phyloP scores from a whole-genome alignment of 805 yeast species.

The Citeromyces nyonsensis region DNA sequence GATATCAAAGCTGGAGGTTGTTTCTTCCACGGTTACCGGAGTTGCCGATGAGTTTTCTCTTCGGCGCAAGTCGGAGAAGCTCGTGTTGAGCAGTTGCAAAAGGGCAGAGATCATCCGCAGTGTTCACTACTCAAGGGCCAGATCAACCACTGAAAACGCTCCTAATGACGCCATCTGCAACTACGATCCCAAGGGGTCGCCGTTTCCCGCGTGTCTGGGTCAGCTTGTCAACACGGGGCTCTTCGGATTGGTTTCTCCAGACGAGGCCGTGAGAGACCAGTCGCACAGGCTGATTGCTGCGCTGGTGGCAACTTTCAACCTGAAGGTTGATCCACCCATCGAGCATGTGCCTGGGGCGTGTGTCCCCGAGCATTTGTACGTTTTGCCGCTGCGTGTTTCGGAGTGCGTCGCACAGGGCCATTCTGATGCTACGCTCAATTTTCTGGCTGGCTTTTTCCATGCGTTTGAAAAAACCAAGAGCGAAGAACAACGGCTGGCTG shows the following conservation, averaged over 20 bases:
- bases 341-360: constrained; percentile 41
- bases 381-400: constrained; percentile 43
- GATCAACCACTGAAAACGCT: no score
- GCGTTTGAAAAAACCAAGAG: constrained; percentile 26
- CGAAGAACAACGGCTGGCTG: constrained; percentile 3
- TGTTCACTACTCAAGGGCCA: constrained; percentile 40
- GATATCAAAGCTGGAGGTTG: constrained; percentile 23
- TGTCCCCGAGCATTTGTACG: constrained; percentile 53
- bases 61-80: constrained; percentile 5
- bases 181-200: no score
- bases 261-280: constrained; percentile 42
- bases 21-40: constrained; percentile 24
- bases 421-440: constrained; percentile 47
- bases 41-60: constrained; percentile 35
- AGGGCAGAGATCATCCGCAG: constrained; percentile 55
- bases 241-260: constrained; percentile 49
- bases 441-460: constrained; percentile 30
- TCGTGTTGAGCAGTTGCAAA: constrained; percentile 31
- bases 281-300: constrained; percentile 51
- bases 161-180: no score
- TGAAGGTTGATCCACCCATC: constrained; percentile 43
- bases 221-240: constrained; percentile 48
- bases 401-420: constrained; percentile 34
- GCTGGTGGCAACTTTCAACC: constrained; percentile 38
- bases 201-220: constrained; percentile 13